Conservation (phyloP, 805 yeast species). For the Torulaspora franciscae region DNA sequence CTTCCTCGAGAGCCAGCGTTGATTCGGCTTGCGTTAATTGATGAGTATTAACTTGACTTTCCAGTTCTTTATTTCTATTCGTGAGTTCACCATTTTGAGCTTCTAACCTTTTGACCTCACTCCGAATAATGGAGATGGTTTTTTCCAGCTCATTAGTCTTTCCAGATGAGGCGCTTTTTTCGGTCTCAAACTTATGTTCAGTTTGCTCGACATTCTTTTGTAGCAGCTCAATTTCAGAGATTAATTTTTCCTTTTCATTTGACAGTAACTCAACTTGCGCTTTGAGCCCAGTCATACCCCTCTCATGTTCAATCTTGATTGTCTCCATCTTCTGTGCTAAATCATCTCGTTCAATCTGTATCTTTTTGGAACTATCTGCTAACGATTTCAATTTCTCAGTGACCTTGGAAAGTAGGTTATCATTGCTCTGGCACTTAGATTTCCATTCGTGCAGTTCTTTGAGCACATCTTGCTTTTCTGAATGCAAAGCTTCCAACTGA, state of each 20-base stretch:
- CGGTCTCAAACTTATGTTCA: conserved; percentile 1
- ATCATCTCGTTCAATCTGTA: conserved; percentile 24
- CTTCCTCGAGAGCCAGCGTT: neutral
- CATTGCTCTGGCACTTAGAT: conserved; percentile 30
- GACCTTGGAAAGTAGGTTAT: conserved; percentile 38
- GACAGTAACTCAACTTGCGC: conserved; percentile 7
- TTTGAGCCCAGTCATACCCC: conserved; percentile 12
- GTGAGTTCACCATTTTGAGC: neutral
- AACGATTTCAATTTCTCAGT: conserved; percentile 44
- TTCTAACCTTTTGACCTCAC: neutral
- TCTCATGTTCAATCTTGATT: conserved; percentile 5
- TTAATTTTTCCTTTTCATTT: conserved; percentile 11
- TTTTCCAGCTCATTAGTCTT: conserved; percentile 2
- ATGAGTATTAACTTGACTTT: neutral
- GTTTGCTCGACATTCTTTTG: conserved; percentile 1
- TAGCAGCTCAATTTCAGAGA: conserved; percentile 9
- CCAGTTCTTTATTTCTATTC: neutral
- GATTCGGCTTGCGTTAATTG: neutral
- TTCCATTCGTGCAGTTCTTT: conserved; percentile 28
- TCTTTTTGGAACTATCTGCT: conserved; percentile 34
- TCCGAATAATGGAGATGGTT: neutral
- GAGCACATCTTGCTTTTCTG: conserved; percentile 20
- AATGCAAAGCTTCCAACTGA: conserved; percentile 3
- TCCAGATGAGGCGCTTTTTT: conserved; percentile 2
- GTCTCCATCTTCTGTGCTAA: conserved; percentile 18